phyloP scores from a whole-genome alignment of 1,139 yeast species.

The Scheffersomyces quercinus region DNA sequence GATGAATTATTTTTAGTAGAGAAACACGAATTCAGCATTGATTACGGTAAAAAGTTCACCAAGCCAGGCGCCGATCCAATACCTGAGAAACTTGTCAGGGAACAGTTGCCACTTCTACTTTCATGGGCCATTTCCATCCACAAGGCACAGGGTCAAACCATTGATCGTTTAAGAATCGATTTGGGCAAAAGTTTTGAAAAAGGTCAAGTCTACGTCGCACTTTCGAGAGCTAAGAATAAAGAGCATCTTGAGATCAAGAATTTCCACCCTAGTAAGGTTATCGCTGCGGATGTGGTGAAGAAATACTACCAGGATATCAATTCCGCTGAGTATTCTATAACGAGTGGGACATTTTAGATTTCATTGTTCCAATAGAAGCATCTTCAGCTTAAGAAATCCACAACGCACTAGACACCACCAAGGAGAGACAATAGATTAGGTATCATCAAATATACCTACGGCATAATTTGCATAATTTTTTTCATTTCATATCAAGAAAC shows the following conservation, averaged over 20 bases:
- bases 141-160: constrained; percentile 90
- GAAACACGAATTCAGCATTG: constrained; percentile 71
- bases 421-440: no score
- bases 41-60: constrained; percentile 13
- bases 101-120: constrained; percentile 71
- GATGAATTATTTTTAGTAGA: constrained; percentile 49
- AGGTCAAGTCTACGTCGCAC: constrained; percentile 95
- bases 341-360: not conserved
- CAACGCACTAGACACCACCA: no score
- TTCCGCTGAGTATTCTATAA: not conserved
- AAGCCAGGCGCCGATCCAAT: constrained; percentile 36
- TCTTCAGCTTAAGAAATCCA: no score
- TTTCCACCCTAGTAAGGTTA: constrained; percentile 62
- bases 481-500: no score
- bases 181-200: constrained; percentile 70
- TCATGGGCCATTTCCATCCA: constrained; percentile 93
- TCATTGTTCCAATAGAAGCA: not conserved
- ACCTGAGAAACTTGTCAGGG: constrained; percentile 54
- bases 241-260: constrained; percentile 74
- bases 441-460: no score
- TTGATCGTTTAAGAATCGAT: constrained; percentile 76
- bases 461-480: no score
- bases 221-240: constrained; percentile 81
- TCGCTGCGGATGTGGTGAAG: constrained; percentile 65
- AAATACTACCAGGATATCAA: constrained; percentile 57